Evolutionary conservation across 2,329 filamentous ascomycete species (phyloP), one percentile per base, ranked within the genome.

Genomic region (Coleophoma eucalyptorum): DNA sequence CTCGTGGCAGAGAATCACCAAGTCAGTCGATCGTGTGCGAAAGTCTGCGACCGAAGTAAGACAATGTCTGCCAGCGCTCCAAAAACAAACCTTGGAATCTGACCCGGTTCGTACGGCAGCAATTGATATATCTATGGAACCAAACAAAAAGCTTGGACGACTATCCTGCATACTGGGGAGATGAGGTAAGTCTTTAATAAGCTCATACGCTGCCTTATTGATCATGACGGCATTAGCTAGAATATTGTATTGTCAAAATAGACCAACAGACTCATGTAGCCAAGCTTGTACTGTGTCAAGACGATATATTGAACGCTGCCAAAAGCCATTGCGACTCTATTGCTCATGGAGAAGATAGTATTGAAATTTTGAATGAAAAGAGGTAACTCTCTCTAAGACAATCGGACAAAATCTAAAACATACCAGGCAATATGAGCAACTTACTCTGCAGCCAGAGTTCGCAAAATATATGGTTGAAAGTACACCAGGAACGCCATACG

Each of bases 391-490:
- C 6, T 16, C 11, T 16, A 18, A 32, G 19, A 18, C 8, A 4
- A 33, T 3, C 0, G 19, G 2, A 20, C 12, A 19, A 55, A 58
- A 33, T 59, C 20, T 16, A 19, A 21, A 15, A 4, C 35, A 6
- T n/a, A 57, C 8, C 43, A 78, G 72, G 34, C 62, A 67, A 41
- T 71, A 72, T 43, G 79, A 86, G 1, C 79, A 92, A 15, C 94
- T 94, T 15, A 90, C 95, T n/a, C 99, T 97, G 65, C 94, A 97
- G 65, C 94, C 94, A 2, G 94, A 99, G 65, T 99, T 97, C 67
- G 94, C 94, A 34, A 85, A 94, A 48, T 99, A 97, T 71, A 97
- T 97, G 94, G 80, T 99, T 31, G 94, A 99, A 70, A 89, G 94
- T 19, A 97, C 94, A 1, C 94, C 94, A 0, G 94, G 94, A 15